These are phyloP conservation scores for Acanthamoeba sp. DNA, from an alignment of 208 protist genomes.

Conservation along the genomic window DNA sequence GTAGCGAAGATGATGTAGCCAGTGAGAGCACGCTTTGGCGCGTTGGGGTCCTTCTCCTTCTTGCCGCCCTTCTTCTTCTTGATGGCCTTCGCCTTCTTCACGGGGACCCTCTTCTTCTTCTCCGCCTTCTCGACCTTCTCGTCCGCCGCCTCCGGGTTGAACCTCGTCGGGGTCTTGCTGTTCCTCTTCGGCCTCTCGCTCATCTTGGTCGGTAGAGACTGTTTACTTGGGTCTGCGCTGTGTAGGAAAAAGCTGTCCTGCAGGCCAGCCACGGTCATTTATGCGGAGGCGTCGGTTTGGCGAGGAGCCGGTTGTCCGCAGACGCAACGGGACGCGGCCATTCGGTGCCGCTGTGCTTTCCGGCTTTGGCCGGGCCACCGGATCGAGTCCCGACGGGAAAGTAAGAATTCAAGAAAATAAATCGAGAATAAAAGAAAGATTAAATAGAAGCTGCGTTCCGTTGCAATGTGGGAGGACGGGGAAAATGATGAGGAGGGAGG, in stretches of 20 bases:
- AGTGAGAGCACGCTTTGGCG: neutral
- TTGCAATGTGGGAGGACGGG: neutral
- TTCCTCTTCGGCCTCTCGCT: constrained; percentile 31
- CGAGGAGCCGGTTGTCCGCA: neutral
- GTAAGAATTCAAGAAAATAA: no score
- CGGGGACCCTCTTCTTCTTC: neutral
- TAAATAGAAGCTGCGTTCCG: neutral
- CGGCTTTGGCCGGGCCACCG: neutral
- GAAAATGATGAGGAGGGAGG: neutral
- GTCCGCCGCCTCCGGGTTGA: neutral
- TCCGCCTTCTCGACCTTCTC: constrained; percentile 16
- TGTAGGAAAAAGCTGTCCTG: neutral
- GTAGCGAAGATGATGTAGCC: constrained; percentile 36
- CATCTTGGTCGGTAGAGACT: neutral
- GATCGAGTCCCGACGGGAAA: neutral
- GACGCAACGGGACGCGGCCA: neutral
- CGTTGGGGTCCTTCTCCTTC: constrained; percentile 42
- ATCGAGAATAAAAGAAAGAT: no score
- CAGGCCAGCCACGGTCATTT: neutral
- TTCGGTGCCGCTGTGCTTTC: constrained; percentile 35
- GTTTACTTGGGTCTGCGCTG: neutral
- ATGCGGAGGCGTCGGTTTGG: neutral
- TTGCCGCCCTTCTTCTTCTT: constrained; percentile 6
- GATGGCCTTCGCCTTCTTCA: neutral
- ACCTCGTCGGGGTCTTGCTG: constrained; percentile 7